Evolutionary conservation across 2,329 filamentous ascomycete species (phyloP).

Genomic region (Paradendryphiella salina): DNA sequence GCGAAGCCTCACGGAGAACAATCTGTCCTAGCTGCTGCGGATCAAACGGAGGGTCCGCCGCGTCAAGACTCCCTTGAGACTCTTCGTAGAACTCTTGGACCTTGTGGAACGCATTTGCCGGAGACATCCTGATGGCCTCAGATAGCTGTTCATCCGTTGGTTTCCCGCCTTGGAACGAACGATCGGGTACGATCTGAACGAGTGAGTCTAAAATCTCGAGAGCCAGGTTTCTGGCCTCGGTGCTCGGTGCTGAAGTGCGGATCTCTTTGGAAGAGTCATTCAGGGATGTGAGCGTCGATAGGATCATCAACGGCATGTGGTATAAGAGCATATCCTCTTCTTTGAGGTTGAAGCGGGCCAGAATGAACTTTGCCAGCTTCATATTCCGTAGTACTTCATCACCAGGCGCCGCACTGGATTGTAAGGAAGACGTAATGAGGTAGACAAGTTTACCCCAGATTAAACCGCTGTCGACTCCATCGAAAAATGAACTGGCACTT

Average conservation of each 20-base stretch:
- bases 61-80: slow-evolving; percentile 42
- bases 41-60: slow-evolving; percentile 35
- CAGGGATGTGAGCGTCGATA: slow-evolving; percentile 63
- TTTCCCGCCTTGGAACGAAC: slow-evolving; percentile 29
- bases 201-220: slow-evolving; percentile 46
- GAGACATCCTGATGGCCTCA: slow-evolving; percentile 7
- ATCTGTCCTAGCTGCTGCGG: slow-evolving; percentile 33
- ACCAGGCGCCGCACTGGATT: slow-evolving; percentile 54
- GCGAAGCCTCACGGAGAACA: slow-evolving; percentile 37
- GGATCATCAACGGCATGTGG: slow-evolving; percentile 75
- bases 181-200: slow-evolving; percentile 44
- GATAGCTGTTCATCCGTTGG: slow-evolving; percentile 11
- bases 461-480: slow-evolving; percentile 90
- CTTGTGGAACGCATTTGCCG: slow-evolving; percentile 20
- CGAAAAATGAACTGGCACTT: slow-evolving; percentile 94
- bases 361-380: slow-evolving; percentile 76
- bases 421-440: slow-evolving; percentile 59
- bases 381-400: slow-evolving; percentile 63
- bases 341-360: slow-evolving; percentile 85
- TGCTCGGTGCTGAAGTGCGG: slow-evolving; percentile 9
- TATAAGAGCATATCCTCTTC: slow-evolving; percentile 94
- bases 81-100: slow-evolving; percentile 44
- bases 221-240: slow-evolving; percentile 30
- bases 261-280: slow-evolving; percentile 36
- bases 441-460: slow-evolving; percentile 84